Evolutionary conservation across 169 alveolate species (phyloP).

Genomic region (Perkinsus olseni): DNA sequence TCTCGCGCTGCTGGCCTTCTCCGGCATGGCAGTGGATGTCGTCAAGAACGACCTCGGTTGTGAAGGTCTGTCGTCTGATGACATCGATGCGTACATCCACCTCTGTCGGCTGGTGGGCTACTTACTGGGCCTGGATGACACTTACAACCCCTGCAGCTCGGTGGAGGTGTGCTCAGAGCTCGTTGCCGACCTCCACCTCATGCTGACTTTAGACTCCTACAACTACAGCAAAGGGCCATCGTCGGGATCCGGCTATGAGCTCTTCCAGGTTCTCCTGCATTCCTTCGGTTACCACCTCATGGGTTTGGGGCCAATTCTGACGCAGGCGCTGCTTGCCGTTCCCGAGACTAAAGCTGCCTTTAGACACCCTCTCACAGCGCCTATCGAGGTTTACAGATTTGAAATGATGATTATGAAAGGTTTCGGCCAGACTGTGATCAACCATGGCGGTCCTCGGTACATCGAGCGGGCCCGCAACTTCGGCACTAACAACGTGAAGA

Average conservation of each 20-base stretch:
- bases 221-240: neutral
- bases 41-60: neutral
- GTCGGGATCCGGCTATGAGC: neutral
- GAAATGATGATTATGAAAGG: neutral
- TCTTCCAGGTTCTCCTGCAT: neutral
- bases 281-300: neutral
- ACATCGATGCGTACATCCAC: neutral
- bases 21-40: neutral
- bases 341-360: neutral
- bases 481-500: neutral
- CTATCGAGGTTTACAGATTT: neutral
- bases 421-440: neutral
- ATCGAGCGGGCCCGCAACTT: neutral
- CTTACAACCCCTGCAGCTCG: neutral
- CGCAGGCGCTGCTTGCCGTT: neutral
- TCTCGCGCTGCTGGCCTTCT: neutral
- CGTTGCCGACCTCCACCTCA: neutral
- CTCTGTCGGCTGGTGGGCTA: neutral
- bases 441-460: neutral
- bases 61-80: neutral
- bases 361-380: neutral
- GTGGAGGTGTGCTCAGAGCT: neutral
- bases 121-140: neutral
- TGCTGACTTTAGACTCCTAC: neutral
- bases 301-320: neutral